Conservation (phyloP, 1,284 basidiomycete genomes). For the Pisolithus thermaeus region DNA sequence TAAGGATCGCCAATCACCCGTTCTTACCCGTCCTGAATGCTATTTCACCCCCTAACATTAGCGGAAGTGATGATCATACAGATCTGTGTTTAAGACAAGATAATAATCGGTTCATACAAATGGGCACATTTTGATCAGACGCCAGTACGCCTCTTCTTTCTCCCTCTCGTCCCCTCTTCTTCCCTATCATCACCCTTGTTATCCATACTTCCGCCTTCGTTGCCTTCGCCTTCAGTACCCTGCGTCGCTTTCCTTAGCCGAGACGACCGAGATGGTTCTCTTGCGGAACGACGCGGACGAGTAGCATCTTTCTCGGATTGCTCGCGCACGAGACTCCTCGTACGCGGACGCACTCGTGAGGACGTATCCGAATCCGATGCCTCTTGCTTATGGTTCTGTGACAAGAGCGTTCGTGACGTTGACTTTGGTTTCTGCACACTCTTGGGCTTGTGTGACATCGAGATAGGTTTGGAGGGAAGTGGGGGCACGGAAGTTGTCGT, state of each 20-base stretch:
- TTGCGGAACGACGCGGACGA: conserved; percentile 3
- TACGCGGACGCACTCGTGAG: conserved; percentile 16
- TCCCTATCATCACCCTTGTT: conserved; percentile 7
- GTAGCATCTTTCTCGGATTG: conserved; percentile 12
- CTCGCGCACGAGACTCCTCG: conserved; percentile 20
- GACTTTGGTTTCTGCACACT: conserved; percentile 4
- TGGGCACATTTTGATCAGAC: neutral
- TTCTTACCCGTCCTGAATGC: no score
- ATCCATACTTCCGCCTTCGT: conserved; percentile 6
- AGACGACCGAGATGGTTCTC: conserved; percentile 1
- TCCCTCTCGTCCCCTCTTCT: conserved; percentile 16
- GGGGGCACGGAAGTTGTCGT: neutral
- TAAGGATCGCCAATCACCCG: no score
- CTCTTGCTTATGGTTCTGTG: conserved; percentile 13
- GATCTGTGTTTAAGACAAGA: neutral
- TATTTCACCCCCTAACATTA: no score
- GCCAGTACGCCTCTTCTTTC: conserved; percentile 27
- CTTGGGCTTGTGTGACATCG: no score
- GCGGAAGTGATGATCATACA: no score
- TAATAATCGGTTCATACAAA: neutral
- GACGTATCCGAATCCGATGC: conserved; percentile 24
- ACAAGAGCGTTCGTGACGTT: conserved; percentile 18
- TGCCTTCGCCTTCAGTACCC: neutral
- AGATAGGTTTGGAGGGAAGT: neutral
- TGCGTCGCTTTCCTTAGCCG: neutral